These are phyloP conservation scores for Luvunga scandens DNA, from an alignment of 345 rosid species.

Conservation along the genomic window DNA sequence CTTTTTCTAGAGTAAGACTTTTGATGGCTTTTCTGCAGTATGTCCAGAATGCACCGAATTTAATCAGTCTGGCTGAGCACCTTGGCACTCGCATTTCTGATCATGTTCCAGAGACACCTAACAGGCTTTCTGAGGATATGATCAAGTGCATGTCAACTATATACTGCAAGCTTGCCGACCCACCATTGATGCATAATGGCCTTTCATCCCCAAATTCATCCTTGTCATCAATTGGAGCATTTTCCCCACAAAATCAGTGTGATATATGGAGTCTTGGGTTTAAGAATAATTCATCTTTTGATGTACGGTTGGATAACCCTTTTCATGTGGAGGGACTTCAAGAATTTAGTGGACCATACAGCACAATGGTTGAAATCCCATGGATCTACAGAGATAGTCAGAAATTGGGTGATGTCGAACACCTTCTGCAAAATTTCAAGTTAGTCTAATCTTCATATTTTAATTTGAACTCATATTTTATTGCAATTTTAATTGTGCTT, in stretches of 20 bases:
- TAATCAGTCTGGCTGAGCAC: conserved; percentile 93
- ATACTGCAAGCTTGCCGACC: conserved; percentile 88
- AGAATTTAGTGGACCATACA: conserved; percentile 93
- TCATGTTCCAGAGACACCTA: conserved; percentile 86
- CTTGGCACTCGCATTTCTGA: conserved; percentile 86
- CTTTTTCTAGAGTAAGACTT: conserved; percentile 15
- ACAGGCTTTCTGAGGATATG: conserved; percentile 96
- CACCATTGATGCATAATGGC: conserved; percentile 59
- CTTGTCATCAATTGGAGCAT: conserved; percentile 58
- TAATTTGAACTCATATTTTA: background rate
- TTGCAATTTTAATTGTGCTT: conserved; percentile 2
- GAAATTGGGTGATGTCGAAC: conserved; percentile 74
- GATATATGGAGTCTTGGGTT: conserved; percentile 86
- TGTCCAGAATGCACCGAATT: conserved; percentile 59
- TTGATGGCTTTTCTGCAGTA: conserved; percentile 44
- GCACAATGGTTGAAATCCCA: conserved; percentile 81
- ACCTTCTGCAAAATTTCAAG: conserved; percentile 85
- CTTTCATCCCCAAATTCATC: conserved; percentile 85
- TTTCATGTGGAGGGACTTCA: conserved; percentile 84
- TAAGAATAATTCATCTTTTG: conserved; percentile 74
- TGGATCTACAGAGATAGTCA: conserved; percentile 77
- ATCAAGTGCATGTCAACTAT: conserved; percentile 86
- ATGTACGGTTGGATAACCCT: conserved; percentile 71
- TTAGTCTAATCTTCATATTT: conserved; percentile 24
- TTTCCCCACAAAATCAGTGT: conserved; percentile 69